phyloP scores from a whole-genome alignment of 1,139 yeast species.

The Diutina mesorugosa region DNA sequence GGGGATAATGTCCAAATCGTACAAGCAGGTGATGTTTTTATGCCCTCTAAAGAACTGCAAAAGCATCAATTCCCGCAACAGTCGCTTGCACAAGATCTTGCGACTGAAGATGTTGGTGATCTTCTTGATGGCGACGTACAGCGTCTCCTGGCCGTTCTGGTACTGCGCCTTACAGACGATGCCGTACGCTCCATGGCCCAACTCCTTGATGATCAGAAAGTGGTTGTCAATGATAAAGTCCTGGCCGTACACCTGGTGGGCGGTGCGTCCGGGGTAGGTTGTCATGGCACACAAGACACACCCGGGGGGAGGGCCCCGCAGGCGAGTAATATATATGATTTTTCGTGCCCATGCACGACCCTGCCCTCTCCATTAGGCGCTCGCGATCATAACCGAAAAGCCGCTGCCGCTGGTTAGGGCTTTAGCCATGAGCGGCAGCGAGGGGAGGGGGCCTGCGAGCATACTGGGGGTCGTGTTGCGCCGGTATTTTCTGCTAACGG shows the following conservation, averaged over 20 bases:
- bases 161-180: slow-evolving; percentile 89
- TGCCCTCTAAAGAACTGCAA: slow-evolving; percentile 87
- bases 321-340: not conserved
- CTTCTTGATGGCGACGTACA: slow-evolving; percentile 78
- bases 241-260: slow-evolving; percentile 65
- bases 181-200: slow-evolving; percentile 97
- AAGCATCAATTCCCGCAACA: slow-evolving; percentile 77
- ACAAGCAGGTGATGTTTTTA: slow-evolving; percentile 84
- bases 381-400: not conserved
- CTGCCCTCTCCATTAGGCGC: not conserved
- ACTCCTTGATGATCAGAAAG: slow-evolving; percentile 74
- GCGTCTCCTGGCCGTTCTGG: slow-evolving; percentile 48
- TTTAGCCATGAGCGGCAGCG: not conserved
- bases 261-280: slow-evolving; percentile 18
- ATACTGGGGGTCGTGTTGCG: not conserved
- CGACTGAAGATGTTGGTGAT: slow-evolving; percentile 86
- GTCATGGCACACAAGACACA: not conserved
- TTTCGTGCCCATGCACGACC: not conserved
- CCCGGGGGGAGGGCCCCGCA: not conserved
- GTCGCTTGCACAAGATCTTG: slow-evolving; percentile 78
- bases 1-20: slow-evolving; percentile 75
- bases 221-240: slow-evolving; percentile 81
- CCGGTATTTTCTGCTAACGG: not conserved
- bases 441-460: not conserved
- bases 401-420: not conserved